Conservation (phyloP, 352 stramenopile genomes). For the Phytophthora lateralis region DNA sequence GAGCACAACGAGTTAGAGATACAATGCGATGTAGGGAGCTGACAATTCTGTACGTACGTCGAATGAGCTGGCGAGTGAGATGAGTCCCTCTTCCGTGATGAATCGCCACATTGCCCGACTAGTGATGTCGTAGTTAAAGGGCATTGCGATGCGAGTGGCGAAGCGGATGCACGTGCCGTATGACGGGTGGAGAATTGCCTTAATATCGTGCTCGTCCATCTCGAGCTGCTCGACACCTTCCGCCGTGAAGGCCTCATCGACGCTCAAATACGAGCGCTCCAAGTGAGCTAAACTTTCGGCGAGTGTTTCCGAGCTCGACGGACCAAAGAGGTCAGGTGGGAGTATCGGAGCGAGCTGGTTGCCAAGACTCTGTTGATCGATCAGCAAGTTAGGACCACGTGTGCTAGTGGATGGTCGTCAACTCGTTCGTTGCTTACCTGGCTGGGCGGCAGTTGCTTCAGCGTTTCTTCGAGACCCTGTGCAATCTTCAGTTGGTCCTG, state of each 20-base stretch:
- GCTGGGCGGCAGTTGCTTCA: conserved; percentile 30
- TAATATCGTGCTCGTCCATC: conserved; percentile 32
- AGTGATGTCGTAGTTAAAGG: conserved; percentile 27
- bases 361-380: conserved; percentile 9
- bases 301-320: conserved; percentile 29
- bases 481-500: conserved; percentile 39
- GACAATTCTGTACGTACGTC: conserved; percentile 18
- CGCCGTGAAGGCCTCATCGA: conserved; percentile 22
- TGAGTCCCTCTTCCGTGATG: conserved; percentile 25
- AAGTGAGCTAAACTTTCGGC: conserved; percentile 25
- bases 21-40: background rate
- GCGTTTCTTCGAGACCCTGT: conserved; percentile 35
- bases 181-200: conserved; percentile 26
- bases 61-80: conserved; percentile 30
- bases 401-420: background rate
- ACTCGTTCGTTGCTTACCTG: conserved; percentile 23
- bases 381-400: conserved; percentile 15
- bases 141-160: conserved; percentile 28
- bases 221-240: conserved; percentile 23
- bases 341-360: conserved; percentile 15
- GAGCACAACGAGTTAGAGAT: conserved; percentile 7
- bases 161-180: conserved; percentile 35
- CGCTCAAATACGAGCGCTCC: conserved; percentile 25
- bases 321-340: conserved; percentile 27
- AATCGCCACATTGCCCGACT: conserved; percentile 33